Evolutionary conservation across 208 protist genomes (phyloP).

Genomic region (Trypanosoma melophagium): DNA sequence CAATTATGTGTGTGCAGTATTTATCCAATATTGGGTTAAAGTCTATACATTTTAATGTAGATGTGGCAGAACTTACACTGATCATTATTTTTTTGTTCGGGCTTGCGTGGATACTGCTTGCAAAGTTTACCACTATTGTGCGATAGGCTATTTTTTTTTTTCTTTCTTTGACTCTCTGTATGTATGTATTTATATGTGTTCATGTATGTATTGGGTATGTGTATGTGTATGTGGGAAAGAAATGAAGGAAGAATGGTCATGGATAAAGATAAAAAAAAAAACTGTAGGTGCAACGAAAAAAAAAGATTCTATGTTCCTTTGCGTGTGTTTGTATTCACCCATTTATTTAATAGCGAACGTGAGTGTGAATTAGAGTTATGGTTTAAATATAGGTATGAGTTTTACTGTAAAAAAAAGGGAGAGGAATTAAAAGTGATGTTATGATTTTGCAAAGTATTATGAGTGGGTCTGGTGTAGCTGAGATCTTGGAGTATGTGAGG

Average conservation of each 20-base stretch:
- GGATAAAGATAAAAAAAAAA: neutral
- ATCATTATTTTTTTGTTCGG: conserved; percentile 49
- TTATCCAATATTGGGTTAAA: conserved; percentile 80
- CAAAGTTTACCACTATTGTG: conserved; percentile 58
- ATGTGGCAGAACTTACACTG: conserved; percentile 77
- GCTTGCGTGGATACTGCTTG: conserved; percentile 68
- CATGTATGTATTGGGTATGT: neutral
- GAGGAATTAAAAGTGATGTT: too few relatives aligned
- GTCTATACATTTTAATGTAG: conserved; percentile 59
- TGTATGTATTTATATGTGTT: neutral
- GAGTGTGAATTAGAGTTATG: too few relatives aligned
- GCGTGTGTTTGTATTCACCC: conserved; percentile 1
- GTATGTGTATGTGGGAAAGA: neutral
- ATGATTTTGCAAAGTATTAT: too few relatives aligned
- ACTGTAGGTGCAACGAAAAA: neutral
- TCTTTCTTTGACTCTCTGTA: too few relatives aligned
- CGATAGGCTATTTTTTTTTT: conserved; percentile 27
- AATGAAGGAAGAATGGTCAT: neutral
- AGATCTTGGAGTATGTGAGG: too few relatives aligned
- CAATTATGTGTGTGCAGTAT: conserved; percentile 88
- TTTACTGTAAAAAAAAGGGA: too few relatives aligned
- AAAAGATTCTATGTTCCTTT: neutral
- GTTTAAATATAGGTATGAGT: too few relatives aligned
- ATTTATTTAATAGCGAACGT: too few relatives aligned
- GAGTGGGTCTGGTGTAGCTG: too few relatives aligned